phyloP scores from a whole-genome alignment of 352 stramenopile species.

The Nothophytophthora sp. region DNA sequence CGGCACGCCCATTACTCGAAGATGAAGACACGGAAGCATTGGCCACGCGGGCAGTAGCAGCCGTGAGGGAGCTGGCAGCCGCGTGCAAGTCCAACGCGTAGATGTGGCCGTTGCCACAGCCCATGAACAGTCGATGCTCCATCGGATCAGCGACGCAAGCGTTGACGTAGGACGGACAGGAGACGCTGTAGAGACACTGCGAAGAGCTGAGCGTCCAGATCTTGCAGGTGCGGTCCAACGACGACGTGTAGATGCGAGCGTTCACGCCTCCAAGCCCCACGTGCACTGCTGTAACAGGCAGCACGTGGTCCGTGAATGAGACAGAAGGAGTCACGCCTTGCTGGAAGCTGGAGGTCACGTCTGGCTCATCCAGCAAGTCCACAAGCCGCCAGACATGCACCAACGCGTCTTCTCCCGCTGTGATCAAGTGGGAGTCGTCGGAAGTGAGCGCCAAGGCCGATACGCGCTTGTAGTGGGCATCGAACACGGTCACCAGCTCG shows the following conservation, averaged over 20 bases:
- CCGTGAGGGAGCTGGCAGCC: conserved; percentile 51
- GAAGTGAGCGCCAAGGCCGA: conserved; percentile 62
- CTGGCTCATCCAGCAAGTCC: conserved; percentile 66
- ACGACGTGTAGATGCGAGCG: conserved; percentile 76
- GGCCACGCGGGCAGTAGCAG: conserved; percentile 51
- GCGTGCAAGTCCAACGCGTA: conserved; percentile 73
- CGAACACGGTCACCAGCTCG: conserved; percentile 77
- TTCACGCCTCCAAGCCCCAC: conserved; percentile 68
- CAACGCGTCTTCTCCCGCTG: conserved; percentile 79
- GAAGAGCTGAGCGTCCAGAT: conserved; percentile 62
- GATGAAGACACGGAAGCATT: conserved; percentile 24
- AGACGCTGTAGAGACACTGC: conserved; percentile 66
- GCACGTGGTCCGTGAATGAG: conserved; percentile 79
- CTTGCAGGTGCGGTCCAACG: conserved; percentile 77
- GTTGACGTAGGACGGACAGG: conserved; percentile 73
- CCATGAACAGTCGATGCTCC: conserved; percentile 74
- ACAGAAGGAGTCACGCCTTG: conserved; percentile 54
- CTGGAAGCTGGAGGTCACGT: conserved; percentile 57
- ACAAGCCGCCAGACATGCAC: conserved; percentile 80
- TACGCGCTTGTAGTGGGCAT: conserved; percentile 89
- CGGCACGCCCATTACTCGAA: conserved; percentile 3
- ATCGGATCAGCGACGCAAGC: conserved; percentile 55
- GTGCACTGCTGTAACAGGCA: conserved; percentile 74
- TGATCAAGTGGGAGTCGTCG: conserved; percentile 81
- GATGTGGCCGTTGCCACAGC: conserved; percentile 69